These are phyloP conservation scores for Rhododendron ovatum DNA, from an alignment of 148 eudicot species.

Conservation along the genomic window DNA sequence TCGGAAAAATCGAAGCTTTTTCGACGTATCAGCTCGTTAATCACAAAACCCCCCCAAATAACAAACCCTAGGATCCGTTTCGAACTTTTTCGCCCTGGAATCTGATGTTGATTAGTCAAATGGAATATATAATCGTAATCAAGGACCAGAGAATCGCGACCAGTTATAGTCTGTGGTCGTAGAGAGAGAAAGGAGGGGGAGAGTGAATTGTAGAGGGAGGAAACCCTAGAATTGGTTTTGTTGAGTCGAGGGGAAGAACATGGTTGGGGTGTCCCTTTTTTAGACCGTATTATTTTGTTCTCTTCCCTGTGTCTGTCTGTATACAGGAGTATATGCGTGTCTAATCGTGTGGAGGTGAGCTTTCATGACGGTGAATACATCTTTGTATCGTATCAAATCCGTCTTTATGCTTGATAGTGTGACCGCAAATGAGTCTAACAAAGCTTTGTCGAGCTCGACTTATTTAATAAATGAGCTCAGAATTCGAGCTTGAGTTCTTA, in stretches of 20 bases:
- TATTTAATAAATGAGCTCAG: no score
- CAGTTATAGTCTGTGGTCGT: background rate
- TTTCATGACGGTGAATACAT: no score
- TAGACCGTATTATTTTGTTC: background rate
- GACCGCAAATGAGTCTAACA: no score
- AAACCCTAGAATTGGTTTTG: background rate
- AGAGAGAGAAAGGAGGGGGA: background rate
- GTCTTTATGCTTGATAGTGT: no score
- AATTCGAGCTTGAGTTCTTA: no score
- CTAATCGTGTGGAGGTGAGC: background rate
- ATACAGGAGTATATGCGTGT: background rate
- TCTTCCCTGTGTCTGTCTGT: background rate
- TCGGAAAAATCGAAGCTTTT: background rate
- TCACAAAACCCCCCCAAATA: conserved; percentile 3
- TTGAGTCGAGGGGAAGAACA: background rate
- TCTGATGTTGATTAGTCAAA: background rate
- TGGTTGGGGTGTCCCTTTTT: background rate
- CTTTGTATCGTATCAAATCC: no score
- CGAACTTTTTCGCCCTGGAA: background rate
- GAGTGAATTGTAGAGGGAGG: background rate
- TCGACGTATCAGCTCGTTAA: conserved; percentile 6
- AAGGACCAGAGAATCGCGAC: background rate
- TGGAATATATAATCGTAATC: background rate
- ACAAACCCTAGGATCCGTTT: background rate
- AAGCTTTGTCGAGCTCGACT: no score